phyloP scores from a whole-genome alignment of 2,329 filamentous ascomycete genomes.

The Aureobasidium namibiae region DNA sequence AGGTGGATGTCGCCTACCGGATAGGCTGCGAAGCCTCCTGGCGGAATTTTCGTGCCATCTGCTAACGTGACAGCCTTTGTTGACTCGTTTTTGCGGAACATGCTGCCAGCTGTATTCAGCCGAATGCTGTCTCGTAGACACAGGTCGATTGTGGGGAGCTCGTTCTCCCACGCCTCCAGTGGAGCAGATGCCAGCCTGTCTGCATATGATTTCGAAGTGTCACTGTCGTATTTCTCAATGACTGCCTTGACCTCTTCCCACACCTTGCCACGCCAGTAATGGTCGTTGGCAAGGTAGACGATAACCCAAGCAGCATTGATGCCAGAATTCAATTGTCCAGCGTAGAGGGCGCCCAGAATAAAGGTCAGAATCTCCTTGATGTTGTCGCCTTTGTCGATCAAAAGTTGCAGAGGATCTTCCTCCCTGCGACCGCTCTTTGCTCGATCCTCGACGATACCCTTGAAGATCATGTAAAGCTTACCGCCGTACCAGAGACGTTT shows the following conservation, averaged over 20 bases:
- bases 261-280: slow-evolving; percentile 37
- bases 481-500: slow-evolving; percentile 38
- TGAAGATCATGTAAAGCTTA: slow-evolving; percentile 42
- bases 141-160: slow-evolving; percentile 46
- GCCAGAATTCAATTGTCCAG: slow-evolving; percentile 50
- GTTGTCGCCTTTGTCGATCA: slow-evolving; percentile 45
- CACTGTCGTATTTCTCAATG: slow-evolving; percentile 36
- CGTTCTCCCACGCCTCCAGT: slow-evolving; percentile 47
- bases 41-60: slow-evolving; percentile 37
- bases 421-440: slow-evolving; percentile 33
- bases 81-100: slow-evolving; percentile 45
- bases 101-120: slow-evolving; percentile 39
- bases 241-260: slow-evolving; percentile 41
- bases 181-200: slow-evolving; percentile 36
- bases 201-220: slow-evolving; percentile 27
- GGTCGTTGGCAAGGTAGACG: slow-evolving; percentile 40
- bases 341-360: slow-evolving; percentile 47
- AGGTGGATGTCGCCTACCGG: slow-evolving; percentile 42
- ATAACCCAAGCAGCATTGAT: slow-evolving; percentile 49
- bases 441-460: slow-evolving; percentile 40
- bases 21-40: slow-evolving; percentile 40
- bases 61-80: slow-evolving; percentile 36
- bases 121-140: slow-evolving; percentile 49
- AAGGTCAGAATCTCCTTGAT: slow-evolving; percentile 40
- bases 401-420: slow-evolving; percentile 45